phyloP scores from a whole-genome alignment of 352 stramenopile genomes.

The Globisporangium iwayamae region DNA sequence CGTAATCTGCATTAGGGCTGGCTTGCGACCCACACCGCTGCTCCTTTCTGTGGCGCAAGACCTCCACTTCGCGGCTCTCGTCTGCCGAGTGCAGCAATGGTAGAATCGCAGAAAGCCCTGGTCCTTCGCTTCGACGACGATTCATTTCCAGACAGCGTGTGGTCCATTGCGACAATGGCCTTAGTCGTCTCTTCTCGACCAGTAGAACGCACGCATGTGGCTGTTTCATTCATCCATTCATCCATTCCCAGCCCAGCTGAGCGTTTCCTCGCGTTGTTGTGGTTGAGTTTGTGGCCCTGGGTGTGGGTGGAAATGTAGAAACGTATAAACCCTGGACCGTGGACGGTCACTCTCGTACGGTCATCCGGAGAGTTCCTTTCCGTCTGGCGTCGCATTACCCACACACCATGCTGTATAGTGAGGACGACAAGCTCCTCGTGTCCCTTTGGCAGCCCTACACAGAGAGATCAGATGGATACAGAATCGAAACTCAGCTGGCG shows the following conservation, averaged over 20 bases:
- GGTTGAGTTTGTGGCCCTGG: neutral
- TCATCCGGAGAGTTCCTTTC: neutral
- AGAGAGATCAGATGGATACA: constrained; percentile 2
- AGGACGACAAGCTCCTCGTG: neutral
- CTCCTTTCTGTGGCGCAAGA: too few relatives aligned
- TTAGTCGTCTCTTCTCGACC: neutral
- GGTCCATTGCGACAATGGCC: too few relatives aligned
- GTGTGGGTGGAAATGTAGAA: neutral
- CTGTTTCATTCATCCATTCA: neutral
- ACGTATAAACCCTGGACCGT: neutral
- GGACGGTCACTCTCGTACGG: neutral
- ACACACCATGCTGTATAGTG: neutral
- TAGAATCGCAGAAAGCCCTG: too few relatives aligned
- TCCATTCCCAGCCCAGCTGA: neutral
- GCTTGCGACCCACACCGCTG: too few relatives aligned
- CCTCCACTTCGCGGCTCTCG: too few relatives aligned
- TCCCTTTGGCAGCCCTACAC: neutral
- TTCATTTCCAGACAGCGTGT: too few relatives aligned
- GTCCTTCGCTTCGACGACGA: too few relatives aligned
- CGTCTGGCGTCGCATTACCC: neutral
- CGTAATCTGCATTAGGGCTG: too few relatives aligned
- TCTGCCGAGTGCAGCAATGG: too few relatives aligned
- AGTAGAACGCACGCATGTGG: neutral
- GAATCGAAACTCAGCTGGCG: neutral
- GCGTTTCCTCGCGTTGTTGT: neutral